A percentile compares a stretch with the other conserved stretches of the same genome.
Evolutionary conservation across 1,284 basidiomycete species (phyloP).

Genomic region (Sporisorium graminicola): DNA sequence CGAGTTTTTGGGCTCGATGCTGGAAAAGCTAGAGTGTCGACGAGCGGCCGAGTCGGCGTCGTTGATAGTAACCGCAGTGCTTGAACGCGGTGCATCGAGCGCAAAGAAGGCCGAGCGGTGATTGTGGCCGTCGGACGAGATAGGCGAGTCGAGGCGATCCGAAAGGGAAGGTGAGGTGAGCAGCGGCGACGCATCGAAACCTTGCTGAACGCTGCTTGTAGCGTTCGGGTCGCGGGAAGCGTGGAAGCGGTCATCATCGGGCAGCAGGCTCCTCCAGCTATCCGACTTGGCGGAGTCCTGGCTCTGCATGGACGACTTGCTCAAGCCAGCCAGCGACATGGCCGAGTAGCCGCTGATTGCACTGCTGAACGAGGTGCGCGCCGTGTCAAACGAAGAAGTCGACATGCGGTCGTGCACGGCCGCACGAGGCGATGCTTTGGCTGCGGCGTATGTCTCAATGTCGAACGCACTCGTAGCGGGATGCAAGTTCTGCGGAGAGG

Average conservation of each 20-base stretch:
- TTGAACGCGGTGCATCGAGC: constrained; percentile 14
- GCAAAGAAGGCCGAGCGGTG: constrained; percentile 41
- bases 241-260: constrained; percentile 46
- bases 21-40: constrained; percentile 54
- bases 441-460: constrained; percentile 26
- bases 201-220: background rate
- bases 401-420: constrained; percentile 25
- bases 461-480: constrained; percentile 15
- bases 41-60: constrained; percentile 24
- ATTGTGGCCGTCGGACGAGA: constrained; percentile 24
- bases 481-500: constrained; percentile 30
- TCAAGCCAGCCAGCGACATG: constrained; percentile 42
- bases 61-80: background rate
- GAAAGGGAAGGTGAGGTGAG: constrained; percentile 36
- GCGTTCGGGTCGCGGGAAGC: constrained; percentile 14
- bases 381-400: constrained; percentile 27
- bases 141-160: constrained; percentile 36
- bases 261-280: constrained; percentile 51
- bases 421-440: constrained; percentile 29
- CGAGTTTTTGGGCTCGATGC: constrained; percentile 38
- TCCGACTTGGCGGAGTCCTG: constrained; percentile 23
- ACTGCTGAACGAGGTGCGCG: constrained; percentile 50
- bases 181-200: constrained; percentile 14
- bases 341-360: constrained; percentile 41
- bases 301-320: constrained; percentile 10